Percentiles rank a stretch among this genome's conserved stretches.
phyloP scores from a whole-genome alignment of 805 yeast genomes.

The Hanseniaspora occidentalis region DNA sequence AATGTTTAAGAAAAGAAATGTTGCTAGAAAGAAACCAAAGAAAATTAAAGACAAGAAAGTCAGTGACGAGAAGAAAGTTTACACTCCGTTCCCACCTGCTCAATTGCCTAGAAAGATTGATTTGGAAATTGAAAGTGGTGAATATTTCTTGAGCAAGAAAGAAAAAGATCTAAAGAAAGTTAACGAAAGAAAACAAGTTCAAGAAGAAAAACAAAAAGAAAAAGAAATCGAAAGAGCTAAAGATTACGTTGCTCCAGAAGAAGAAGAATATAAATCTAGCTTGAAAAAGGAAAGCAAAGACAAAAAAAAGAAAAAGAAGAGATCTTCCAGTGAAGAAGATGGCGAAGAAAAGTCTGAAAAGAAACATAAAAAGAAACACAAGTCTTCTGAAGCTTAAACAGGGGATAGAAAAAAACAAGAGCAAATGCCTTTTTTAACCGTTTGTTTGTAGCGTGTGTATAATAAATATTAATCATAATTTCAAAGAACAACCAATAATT shows the following conservation, averaged over 20 bases:
- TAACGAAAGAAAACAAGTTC: conserved; percentile 68
- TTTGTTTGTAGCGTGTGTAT: neutral
- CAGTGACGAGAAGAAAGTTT: conserved; percentile 45
- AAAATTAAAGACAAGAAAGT: conserved; percentile 36
- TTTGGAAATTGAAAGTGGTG: conserved; percentile 96
- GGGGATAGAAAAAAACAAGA: no score
- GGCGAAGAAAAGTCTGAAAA: conserved; percentile 17
- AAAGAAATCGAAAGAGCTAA: conserved; percentile 60
- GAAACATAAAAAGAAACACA: conserved; percentile 16
- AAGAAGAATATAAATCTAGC: conserved; percentile 39
- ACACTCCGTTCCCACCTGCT: conserved; percentile 98
- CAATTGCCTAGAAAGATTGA: conserved; percentile 96
- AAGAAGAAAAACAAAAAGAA: conserved; percentile 52
- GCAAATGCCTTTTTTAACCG: neutral
- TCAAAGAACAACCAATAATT: no score
- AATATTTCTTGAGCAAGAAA: conserved; percentile 80
- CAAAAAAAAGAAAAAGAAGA: conserved; percentile 16
- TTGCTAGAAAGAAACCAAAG: conserved; percentile 82
- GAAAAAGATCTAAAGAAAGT: conserved; percentile 64
- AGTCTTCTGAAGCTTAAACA: conserved; percentile 13
- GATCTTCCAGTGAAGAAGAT: conserved; percentile 14
- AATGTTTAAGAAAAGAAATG: conserved; percentile 90
- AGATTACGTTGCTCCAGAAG: conserved; percentile 81
- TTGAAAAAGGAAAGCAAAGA: conserved; percentile 18
- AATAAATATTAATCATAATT: no score